Conservation (phyloP, 1,284 basidiomycete genomes). For the Limonomyces culmigenus region DNA sequence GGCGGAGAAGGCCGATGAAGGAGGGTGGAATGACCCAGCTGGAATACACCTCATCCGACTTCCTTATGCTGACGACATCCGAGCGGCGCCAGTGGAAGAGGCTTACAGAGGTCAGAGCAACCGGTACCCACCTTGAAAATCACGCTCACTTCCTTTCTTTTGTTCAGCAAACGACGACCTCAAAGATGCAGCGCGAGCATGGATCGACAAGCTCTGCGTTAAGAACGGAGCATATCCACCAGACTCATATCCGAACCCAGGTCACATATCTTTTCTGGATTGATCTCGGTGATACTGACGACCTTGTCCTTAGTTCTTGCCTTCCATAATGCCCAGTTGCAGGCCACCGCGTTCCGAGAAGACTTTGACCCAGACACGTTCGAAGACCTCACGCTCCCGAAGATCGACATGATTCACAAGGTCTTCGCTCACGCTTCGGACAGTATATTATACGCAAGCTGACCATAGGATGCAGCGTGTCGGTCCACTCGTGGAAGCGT, state of each 20-base stretch:
- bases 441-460: not conserved
- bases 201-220: slow-evolving; percentile 68
- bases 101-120: slow-evolving; percentile 31
- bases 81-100: slow-evolving; percentile 48
- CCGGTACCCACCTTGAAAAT: not conserved
- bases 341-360: slow-evolving; percentile 84
- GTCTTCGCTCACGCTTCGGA: slow-evolving; percentile 20
- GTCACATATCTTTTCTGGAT: slow-evolving; percentile 26
- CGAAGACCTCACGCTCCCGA: slow-evolving; percentile 69
- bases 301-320: slow-evolving; percentile 34
- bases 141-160: not conserved
- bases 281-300: not conserved
- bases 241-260: slow-evolving; percentile 85
- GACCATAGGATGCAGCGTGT: slow-evolving; percentile 33
- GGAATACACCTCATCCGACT: slow-evolving; percentile 88
- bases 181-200: slow-evolving; percentile 48
- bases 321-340: slow-evolving; percentile 79
- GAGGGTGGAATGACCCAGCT: slow-evolving; percentile 68
- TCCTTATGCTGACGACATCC: slow-evolving; percentile 90
- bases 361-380: slow-evolving; percentile 63
- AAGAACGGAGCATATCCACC: slow-evolving; percentile 73
- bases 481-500: slow-evolving; percentile 56
- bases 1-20: slow-evolving; percentile 59
- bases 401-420: slow-evolving; percentile 66
- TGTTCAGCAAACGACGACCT: slow-evolving; percentile 48